Evolutionary conservation across 768 basidiomycete species (phyloP), one percentile per base, ranked within the genome.

Genomic region (Rhodocollybia butyracea): DNA sequence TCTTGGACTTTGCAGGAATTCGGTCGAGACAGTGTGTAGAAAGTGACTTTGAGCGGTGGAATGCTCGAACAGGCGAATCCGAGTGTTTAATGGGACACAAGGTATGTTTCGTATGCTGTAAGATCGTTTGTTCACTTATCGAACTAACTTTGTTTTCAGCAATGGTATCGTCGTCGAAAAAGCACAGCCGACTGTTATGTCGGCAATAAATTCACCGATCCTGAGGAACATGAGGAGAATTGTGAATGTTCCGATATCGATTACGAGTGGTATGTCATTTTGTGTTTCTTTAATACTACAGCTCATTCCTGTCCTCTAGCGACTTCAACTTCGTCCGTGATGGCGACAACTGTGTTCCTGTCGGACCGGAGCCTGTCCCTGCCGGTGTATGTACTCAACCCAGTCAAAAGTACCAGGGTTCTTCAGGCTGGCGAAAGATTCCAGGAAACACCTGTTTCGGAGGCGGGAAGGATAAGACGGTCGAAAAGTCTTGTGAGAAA

Each of bases 11-110:
- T 68, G 76, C 85, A 1, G 70, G 79, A 5, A 81, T 87, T 7
- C 76, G 83, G 46, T 73, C 81, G 34, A 79, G 82, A 27, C 80
- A 97, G 67, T 99, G 97, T 27, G 57, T 27, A 1, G 73, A 76
- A 0, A 57, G 61, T 7, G 97, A 99, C 66, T 88, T 91, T 59
- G 95, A 98, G 70, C 78, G 69, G 57, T 98, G 94, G 94, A 89
- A 89, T 68, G 95, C 91, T 5, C 76, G 92, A 36, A 73, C 79
- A 15, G 74, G 68, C 15, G 79, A 78, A 45, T 76, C 77, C 32
- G 82, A 91, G 60, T 98, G 96, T 69, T 70, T 98, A 22, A 95
- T 98, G 92, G 96, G 96, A 1, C 92, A 91, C 65, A 94, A 90
- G 81, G 92, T 91, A 51, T 46, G 78, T 65, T 19, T 11, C 19